Evolutionary conservation across 176 grass and related monocot genomes (phyloP).

Genomic region (Pontederia paniculata): DNA sequence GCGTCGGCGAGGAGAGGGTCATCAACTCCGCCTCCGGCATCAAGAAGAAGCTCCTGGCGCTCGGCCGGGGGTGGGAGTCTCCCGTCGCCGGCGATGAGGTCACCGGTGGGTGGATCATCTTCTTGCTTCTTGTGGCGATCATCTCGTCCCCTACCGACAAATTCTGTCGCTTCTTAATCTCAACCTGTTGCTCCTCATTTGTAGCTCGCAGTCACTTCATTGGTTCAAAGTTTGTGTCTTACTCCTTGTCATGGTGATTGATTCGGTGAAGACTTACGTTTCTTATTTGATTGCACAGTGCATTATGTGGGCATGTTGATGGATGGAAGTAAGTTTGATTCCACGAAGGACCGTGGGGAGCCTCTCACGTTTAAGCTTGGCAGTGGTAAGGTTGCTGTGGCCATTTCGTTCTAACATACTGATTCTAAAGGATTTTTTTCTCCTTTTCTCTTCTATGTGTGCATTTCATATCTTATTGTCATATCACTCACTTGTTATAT

Average conservation of each 20-base stretch:
- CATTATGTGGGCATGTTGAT: slow-evolving; percentile 24
- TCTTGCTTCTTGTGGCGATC: background rate
- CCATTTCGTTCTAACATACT: background rate
- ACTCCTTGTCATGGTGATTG: background rate
- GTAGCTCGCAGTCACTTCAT: background rate
- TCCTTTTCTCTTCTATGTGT: background rate
- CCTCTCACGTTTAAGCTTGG: slow-evolving; percentile 24
- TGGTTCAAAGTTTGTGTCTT: background rate
- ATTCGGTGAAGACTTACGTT: background rate
- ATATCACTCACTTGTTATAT: too few species aligned
- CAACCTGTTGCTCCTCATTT: background rate
- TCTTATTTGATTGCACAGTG: slow-evolving; percentile 14
- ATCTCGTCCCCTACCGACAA: background rate
- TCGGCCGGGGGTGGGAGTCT: slow-evolving; percentile 25
- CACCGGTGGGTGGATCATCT: slow-evolving; percentile 11
- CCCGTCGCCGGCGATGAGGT: slow-evolving; percentile 29
- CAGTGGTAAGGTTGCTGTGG: slow-evolving; percentile 6
- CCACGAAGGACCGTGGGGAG: slow-evolving; percentile 29
- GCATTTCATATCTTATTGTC: background rate
- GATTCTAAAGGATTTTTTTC: background rate
- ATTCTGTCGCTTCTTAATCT: too few species aligned
- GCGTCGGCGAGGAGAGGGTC: slow-evolving; percentile 27
- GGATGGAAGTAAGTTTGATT: slow-evolving; percentile 22
- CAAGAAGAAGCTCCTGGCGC: slow-evolving; percentile 28
- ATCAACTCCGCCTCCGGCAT: slow-evolving; percentile 10